Evolutionary conservation across 768 basidiomycete species (phyloP).

Genomic region (Xerocomellus chrysenteron): DNA sequence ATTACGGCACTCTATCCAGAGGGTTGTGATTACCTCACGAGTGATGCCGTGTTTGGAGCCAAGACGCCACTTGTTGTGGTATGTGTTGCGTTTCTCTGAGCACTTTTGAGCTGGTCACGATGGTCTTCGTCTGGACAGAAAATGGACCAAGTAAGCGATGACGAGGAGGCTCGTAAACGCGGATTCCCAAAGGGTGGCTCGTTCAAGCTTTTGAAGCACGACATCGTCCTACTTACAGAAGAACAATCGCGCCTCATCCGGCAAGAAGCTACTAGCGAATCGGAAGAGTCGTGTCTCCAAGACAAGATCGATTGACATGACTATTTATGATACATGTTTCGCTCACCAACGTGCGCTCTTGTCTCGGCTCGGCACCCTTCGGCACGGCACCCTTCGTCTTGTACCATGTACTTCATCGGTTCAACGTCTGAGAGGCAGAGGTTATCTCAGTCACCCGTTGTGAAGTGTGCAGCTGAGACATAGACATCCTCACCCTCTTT

Average conservation of each 20-base stretch:
- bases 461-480: no score
- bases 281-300: background rate
- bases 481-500: no score
- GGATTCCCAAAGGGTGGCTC: conserved; percentile 44
- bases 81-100: conserved; percentile 24
- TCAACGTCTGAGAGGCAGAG: background rate
- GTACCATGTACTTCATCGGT: background rate
- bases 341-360: background rate
- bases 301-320: background rate
- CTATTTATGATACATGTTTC: background rate
- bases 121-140: conserved; percentile 36
- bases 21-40: conserved; percentile 62
- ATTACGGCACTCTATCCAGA: conserved; percentile 74
- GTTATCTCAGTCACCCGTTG: background rate
- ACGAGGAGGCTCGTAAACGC: conserved; percentile 51
- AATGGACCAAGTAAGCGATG: conserved; percentile 52
- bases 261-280: conserved; percentile 14
- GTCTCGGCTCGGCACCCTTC: no score
- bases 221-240: conserved; percentile 46
- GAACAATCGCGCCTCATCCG: conserved; percentile 39
- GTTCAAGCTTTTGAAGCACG: conserved; percentile 48
- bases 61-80: conserved; percentile 78
- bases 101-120: background rate
- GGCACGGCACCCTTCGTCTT: background rate
- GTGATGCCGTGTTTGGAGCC: conserved; percentile 81